Base-by-base conservation (phyloP, 2,329 filamentous ascomycete species). In the Aureobasidium uvarum region DNA sequence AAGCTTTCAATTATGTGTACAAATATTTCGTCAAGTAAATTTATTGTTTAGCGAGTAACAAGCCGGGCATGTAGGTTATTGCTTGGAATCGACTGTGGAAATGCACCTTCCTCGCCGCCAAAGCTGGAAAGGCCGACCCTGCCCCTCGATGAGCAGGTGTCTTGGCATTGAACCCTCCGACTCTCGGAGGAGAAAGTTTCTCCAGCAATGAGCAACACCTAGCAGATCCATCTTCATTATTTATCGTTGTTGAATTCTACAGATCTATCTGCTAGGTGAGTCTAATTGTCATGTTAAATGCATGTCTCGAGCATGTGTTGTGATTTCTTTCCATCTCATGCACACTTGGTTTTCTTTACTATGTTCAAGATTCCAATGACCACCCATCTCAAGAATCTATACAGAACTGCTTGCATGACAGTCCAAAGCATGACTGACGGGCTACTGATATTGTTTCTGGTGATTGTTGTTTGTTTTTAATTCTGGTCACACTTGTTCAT, bases 111-210 rank as follows among this genome's bases (percentile, higher is more conserved):
- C 25, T 25, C 25, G 25, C 25, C 4, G 25, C 2, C 25, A 25
- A 25, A 25, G 45, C 45, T 48, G 39, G 28, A 59, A 28, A 60
- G n/a, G 13, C 14, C n/a, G 28, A 48, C 56, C 56, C 56, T 46
- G 41, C n/a, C 41, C 41, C 25, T 43, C 56, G 28, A n/a, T 31
- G 41, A 13, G 3, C 5, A 13, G 10, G 18, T 25, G 31, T 13
- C 56, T 60, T 60, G 56, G 56, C 56, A 25, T 46, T 38, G 0
- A 1, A 60, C 11, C 28, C 56, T 46, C 56, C 56, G 56, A 60
- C 43, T 18, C 25, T 60, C 56, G 56, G 56, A 60, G 56, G 28
- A 43, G 41, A 60, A 60, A 60, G 41, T 60, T 60, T 60, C 56
- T 60, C 56, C 43, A 60, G n/a, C 31, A 38, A 60, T 60, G 56